A percentile compares a stretch with the other conserved stretches of the same genome.
Evolutionary conservation across 2,329 filamentous ascomycete species (phyloP).

Genomic region (Triangularia setosa): DNA sequence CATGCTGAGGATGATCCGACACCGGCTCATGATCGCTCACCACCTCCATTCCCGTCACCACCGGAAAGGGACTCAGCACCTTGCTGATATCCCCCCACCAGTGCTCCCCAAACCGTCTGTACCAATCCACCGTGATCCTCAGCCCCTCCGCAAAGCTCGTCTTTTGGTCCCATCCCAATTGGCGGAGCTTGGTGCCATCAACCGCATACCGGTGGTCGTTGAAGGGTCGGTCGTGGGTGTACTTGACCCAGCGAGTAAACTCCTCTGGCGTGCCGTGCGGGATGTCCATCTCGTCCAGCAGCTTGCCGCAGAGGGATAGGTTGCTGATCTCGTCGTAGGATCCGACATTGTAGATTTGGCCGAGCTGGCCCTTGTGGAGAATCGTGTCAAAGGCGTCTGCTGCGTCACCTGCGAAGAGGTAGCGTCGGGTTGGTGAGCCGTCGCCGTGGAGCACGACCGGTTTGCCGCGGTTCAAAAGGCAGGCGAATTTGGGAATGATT

Average conservation of each 20-base stretch:
- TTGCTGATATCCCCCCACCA: constrained; percentile 73
- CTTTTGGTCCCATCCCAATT: constrained; percentile 67
- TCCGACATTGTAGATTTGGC: constrained; percentile 78
- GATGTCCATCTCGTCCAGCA: constrained; percentile 61
- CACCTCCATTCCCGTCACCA: constrained; percentile 53
- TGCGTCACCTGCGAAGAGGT: constrained; percentile 75
- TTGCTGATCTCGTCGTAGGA: constrained; percentile 77
- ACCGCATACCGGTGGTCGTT: constrained; percentile 72
- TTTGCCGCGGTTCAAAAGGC: constrained; percentile 61
- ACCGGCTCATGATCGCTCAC: constrained; percentile 47
- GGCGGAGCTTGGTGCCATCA: constrained; percentile 62
- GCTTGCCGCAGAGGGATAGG: constrained; percentile 60
- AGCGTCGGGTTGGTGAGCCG: constrained; percentile 69
- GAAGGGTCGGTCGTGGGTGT: constrained; percentile 74
- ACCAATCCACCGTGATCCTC: constrained; percentile 65
- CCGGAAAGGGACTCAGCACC: constrained; percentile 64
- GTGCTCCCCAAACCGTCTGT: constrained; percentile 58
- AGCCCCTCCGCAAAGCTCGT: constrained; percentile 62
- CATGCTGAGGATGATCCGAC: constrained; percentile 25
- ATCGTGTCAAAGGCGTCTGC: constrained; percentile 82
- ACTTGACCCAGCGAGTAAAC: constrained; percentile 63
- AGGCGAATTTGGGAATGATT: constrained; percentile 79
- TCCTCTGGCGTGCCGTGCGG: constrained; percentile 47
- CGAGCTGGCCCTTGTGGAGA: constrained; percentile 69
- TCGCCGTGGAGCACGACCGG: constrained; percentile 73